Conservation (phyloP, 2,329 filamentous ascomycete genomes). For the Penicillium frequentans region DNA sequence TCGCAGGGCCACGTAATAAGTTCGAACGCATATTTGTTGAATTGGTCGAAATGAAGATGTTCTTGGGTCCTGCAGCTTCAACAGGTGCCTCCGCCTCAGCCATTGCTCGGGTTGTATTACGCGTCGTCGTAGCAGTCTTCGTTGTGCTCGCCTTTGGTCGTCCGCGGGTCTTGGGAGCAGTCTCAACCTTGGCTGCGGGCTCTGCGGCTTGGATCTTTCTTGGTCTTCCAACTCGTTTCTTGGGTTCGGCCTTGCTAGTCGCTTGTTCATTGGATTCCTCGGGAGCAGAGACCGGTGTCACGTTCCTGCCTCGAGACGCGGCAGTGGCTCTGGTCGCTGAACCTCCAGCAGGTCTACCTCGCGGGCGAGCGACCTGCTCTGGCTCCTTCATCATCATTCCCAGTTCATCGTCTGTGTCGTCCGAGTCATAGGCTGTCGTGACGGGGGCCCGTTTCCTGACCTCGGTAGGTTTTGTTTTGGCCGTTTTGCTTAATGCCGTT, state of each 20-base stretch:
- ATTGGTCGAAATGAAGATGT: slow-evolving; percentile 29
- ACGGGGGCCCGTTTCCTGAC: slow-evolving; percentile 5
- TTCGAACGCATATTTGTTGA: slow-evolving; percentile 32
- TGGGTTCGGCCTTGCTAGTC: slow-evolving; percentile 7
- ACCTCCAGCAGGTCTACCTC: slow-evolving; percentile 11
- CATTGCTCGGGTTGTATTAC: slow-evolving; percentile 13
- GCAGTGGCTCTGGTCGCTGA: slow-evolving; percentile 10
- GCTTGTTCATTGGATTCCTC: slow-evolving; percentile 2
- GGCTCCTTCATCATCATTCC: slow-evolving; percentile 17
- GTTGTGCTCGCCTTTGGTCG: slow-evolving; percentile 28
- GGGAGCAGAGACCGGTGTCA: neutral
- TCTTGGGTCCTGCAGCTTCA: slow-evolving; percentile 18
- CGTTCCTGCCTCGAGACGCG: slow-evolving; percentile 11
- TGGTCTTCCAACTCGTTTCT: slow-evolving; percentile 22
- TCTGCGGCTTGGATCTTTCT: slow-evolving; percentile 14
- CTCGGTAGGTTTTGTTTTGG: slow-evolving; percentile 12
- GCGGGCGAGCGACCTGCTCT: slow-evolving; percentile 9
- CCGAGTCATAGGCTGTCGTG: slow-evolving; percentile 12
- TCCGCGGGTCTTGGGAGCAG: slow-evolving; percentile 27
- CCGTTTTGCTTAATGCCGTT: slow-evolving; percentile 11
- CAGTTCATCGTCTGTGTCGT: slow-evolving; percentile 25
- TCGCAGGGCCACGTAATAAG: slow-evolving; percentile 30
- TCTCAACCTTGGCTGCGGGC: slow-evolving; percentile 12
- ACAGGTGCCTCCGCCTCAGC: slow-evolving; percentile 3
- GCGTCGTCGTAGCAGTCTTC: slow-evolving; percentile 14